A percentile compares a stretch with the other conserved stretches of the same genome.
Evolutionary conservation across 768 basidiomycete species (phyloP).

Genomic region (Lactarius vividus): DNA sequence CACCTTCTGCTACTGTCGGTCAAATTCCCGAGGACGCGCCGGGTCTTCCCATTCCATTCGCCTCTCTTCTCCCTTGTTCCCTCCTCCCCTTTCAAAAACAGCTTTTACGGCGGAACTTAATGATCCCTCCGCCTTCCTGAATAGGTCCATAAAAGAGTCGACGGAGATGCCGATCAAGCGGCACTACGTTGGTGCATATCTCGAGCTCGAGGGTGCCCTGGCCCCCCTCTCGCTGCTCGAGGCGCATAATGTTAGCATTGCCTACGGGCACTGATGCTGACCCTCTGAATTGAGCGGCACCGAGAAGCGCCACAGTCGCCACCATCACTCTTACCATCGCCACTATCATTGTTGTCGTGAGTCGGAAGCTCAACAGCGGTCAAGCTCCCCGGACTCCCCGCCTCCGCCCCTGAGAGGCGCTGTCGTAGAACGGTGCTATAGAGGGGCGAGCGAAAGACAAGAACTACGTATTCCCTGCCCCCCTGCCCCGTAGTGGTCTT

Average conservation of each 20-base stretch:
- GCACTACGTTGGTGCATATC: conserved; percentile 44
- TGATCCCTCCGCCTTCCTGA: neutral
- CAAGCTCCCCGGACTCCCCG: no score
- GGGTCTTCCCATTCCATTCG: conserved; percentile 28
- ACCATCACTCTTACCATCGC: neutral
- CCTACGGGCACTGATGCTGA: conserved; percentile 38
- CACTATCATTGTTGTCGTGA: neutral
- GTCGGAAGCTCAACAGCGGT: neutral
- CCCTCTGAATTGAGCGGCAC: conserved; percentile 9
- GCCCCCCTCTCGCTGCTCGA: conserved; percentile 33
- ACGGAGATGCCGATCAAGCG: conserved; percentile 61
- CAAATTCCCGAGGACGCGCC: conserved; percentile 53
- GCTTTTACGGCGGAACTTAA: neutral
- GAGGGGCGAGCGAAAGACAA: neutral
- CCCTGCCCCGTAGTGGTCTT: neutral
- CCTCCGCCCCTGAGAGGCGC: neutral
- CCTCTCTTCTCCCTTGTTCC: neutral
- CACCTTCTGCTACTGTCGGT: conserved; percentile 53
- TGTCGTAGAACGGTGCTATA: neutral
- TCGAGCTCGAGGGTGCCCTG: conserved; percentile 46
- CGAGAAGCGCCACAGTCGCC: neutral
- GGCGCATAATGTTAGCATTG: conserved; percentile 38
- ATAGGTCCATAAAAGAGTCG: conserved; percentile 44
- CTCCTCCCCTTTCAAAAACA: neutral
- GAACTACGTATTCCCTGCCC: neutral